Evolutionary conservation across 192 early-diverging fungal species (phyloP), one percentile per base, ranked within the genome.

Genomic region (Podila minutissima): DNA sequence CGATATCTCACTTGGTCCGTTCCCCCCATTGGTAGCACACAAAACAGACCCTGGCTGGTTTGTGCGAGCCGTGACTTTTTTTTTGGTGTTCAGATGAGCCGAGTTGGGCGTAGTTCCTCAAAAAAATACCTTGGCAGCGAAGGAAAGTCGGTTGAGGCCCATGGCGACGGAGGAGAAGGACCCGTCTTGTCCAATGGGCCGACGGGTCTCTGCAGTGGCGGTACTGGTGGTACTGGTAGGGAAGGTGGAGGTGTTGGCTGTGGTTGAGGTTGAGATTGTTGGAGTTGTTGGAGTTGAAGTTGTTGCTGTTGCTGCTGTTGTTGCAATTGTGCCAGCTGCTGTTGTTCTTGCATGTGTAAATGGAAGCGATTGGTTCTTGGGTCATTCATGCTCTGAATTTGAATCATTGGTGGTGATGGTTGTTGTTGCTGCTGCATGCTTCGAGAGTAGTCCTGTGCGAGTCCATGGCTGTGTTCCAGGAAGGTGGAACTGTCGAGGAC

Each of bases 321-420:
- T 10, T 71, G 53, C 17, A 66, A 64, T 7, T 67, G 62, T 6
- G 59, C 63, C 57, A 71, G 22, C n/a, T 78, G 71, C 13, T 74
- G 75, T 51, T 72, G 69, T 13, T 68, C 75, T 32, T 71, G 75
- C n/a, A 79, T 63, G 35, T 71, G 69, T 65, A 79, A 63, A 38
- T 71, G 65, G 20, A 72, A 79, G 26, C 59, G 67, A 51, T 38
- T 49, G 6, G 64, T 59, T 29, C 66, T 33, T 10, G 69, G 62
- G 20, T 72, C 70, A 59, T 79, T 79, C 61, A 79, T 22, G 6
- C 65, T 48, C 32, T 79, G 75, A 72, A 79, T 72, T 19, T 79
- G 75, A 64, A 79, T 79, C 29, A 64, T 37, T 0, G 70, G 70
- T 5, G 70, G 38, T 20, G 29, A 20, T 57, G 33, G 20, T n/a